Evolutionary conservation across 805 yeast genomes (phyloP), one percentile per base, ranked within the genome.

Genomic region (Candida awuae): DNA sequence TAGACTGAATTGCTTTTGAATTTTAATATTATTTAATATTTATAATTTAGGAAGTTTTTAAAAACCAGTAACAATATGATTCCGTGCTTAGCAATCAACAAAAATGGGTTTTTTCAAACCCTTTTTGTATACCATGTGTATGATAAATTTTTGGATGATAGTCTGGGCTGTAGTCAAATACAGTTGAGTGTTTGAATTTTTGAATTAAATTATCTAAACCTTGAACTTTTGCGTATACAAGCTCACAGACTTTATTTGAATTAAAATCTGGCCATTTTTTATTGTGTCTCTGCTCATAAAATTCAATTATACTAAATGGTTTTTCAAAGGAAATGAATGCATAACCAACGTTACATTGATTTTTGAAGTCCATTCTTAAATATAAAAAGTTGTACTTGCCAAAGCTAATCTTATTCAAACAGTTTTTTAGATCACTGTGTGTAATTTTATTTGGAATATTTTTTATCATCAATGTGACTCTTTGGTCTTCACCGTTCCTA

Each of bases 301-400:
- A 70, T 8, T 60, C 56, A 28, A 68, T 61, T 21, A 73, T 69
- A 32, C 65, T 61, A 36, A 56, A 54, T 6, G 77, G 70, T 21
- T 59, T 51, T 16, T 59, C 65, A 47, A 72, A 72, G 8, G 73
- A 67, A 25, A 72, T 64, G 49, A 72, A 72, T 4, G 77, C 78
- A 54, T 72, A 72, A 6, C 78, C 78, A 22, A 71, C 77, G 42
- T 73, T 73, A 61, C 77, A 70, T 40, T 62, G 64, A 48, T 68
- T 73, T 38, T 58, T 62, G 50, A 71, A 73, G 50, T 73, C 78
- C 45, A 73, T 69, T 38, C 78, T 61, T 46, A 71, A 51, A 46
- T 71, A 71, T 31, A 71, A 43, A 48, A 64, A 64, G 29, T 63
- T 63, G 41, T 61, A 64, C 8, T 57, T 48, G 25, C 58, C 51